Base-by-base conservation (phyloP, 2,329 filamentous ascomycete genomes). In the Aspergillus awamori region DNA sequence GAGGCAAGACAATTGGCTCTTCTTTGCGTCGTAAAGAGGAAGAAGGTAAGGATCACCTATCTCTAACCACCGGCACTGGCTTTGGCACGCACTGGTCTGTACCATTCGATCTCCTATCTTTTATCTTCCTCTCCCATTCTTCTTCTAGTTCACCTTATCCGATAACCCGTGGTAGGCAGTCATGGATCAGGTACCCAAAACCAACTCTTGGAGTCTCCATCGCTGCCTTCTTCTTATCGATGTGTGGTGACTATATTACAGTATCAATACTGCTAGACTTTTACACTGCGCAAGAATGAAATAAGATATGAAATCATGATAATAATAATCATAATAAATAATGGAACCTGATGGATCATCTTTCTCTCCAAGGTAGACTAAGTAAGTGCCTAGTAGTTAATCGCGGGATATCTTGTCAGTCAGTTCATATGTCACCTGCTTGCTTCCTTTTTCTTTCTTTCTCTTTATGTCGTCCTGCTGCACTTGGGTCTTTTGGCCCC, bases 401-500 rank as follows among this genome's bases (percentile, higher is more conserved):
- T 43, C 15, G 39, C 33, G 30, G 38, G 51, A 39, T 28, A 17
- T 45, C 20, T 45, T 45, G 41, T 45, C 41, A 20, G 41, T 45
- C 10, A 55, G 17, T 59, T 41, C 22, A 28, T 39, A 28, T 39
- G 28, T 24, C 30, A 30, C 8, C 53, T 47, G 20, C 17, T 45
- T 24, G 8, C 17, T 45, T 24, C 20, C 41, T 45, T 45, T 45
- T 45, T 8, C 22, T 28, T 15, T 22, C 51, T 55, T 39, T 28
- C 53, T 43, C 38, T 43, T 43, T 45, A 47, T 47, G 28, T 56
- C 39, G 11, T 55, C 43, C 33, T 38, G 30, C 51, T 53, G 41
- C 41, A 22, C 10, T 45, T 45, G n/a, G 41, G n/a, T 58, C 58
- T 28, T 61, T 58, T 64, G 47, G 52, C 39, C 59, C 54, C 28